Evolutionary conservation across 306 rosid genomes (phyloP).

Genomic region (Glycine tomentella): DNA sequence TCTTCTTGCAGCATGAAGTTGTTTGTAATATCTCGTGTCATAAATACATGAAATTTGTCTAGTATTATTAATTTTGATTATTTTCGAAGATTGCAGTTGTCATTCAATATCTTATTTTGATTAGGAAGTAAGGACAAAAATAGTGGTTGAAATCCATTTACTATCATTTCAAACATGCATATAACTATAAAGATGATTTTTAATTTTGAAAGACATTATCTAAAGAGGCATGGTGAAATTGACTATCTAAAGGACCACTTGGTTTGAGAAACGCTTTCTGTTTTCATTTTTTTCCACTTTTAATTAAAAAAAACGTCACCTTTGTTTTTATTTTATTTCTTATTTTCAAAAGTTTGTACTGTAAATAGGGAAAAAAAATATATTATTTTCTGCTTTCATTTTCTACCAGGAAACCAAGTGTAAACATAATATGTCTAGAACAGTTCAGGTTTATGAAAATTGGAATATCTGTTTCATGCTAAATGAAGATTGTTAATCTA

Average conservation of each 20-base stretch:
- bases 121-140: constrained; percentile 10
- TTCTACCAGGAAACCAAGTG: neutral
- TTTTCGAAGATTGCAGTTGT: neutral
- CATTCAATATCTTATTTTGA: constrained; percentile 29
- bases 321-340: neutral
- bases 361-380: neutral
- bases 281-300: neutral
- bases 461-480: constrained; percentile 10
- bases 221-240: constrained; percentile 16
- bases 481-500: neutral
- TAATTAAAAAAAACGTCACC: neutral
- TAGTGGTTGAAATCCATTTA: constrained; percentile 15
- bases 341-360: neutral
- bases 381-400: neutral
- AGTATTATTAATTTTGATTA: constrained; percentile 20
- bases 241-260: neutral
- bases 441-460: constrained; percentile 20
- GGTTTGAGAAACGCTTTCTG: neutral
- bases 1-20: constrained; percentile 27
- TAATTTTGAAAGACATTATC: constrained; percentile 24
- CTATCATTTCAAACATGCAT: neutral
- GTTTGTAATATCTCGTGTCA: constrained; percentile 25
- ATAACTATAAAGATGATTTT: constrained; percentile 4
- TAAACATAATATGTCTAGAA: constrained; percentile 10
- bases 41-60: constrained; percentile 15